These are phyloP conservation scores for Fagus sylvatica DNA, from an alignment of 306 rosid genomes.

Conservation along the genomic window DNA sequence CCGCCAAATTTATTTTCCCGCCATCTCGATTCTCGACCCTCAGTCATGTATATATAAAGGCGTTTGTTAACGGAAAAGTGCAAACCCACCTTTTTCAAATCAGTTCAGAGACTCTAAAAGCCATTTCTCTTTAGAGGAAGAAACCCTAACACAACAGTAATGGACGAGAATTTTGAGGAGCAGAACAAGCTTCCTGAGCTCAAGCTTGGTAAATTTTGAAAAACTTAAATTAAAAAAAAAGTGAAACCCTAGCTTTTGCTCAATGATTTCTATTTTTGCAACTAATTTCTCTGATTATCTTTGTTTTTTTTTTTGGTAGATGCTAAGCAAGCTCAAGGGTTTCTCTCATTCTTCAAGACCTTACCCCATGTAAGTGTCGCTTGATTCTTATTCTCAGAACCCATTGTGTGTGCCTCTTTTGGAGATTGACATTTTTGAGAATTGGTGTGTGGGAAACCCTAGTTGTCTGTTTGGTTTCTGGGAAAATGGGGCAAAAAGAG, in stretches of 20 bases:
- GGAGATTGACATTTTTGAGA: conserved; percentile 4
- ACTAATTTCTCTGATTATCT: background rate
- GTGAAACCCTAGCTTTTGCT: conserved; percentile 10
- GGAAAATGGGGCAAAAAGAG: conserved; percentile 7
- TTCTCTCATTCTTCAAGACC: conserved; percentile 87
- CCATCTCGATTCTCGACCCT: conserved; percentile 32
- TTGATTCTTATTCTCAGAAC: conserved; percentile 2
- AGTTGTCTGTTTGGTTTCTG: conserved; percentile 2
- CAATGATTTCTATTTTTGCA: background rate
- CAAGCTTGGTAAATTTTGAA: conserved; percentile 58
- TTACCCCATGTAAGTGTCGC: conserved; percentile 61
- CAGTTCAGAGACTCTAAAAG: background rate
- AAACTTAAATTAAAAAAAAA: background rate
- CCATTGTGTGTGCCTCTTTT: background rate
- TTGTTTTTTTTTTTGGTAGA: conserved; percentile 41
- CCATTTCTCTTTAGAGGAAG: background rate
- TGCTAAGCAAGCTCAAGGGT: conserved; percentile 95
- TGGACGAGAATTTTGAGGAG: conserved; percentile 61
- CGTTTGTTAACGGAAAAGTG: no score
- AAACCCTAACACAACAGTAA: conserved; percentile 43
- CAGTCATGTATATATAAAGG: background rate
- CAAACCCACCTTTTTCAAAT: background rate
- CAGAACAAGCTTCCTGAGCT: conserved; percentile 84
- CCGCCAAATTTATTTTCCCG: conserved; percentile 61
- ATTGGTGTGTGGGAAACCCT: background rate